Conservation (phyloP, 495 filamentous ascomycete genomes). For the Acidiella bohemica region DNA sequence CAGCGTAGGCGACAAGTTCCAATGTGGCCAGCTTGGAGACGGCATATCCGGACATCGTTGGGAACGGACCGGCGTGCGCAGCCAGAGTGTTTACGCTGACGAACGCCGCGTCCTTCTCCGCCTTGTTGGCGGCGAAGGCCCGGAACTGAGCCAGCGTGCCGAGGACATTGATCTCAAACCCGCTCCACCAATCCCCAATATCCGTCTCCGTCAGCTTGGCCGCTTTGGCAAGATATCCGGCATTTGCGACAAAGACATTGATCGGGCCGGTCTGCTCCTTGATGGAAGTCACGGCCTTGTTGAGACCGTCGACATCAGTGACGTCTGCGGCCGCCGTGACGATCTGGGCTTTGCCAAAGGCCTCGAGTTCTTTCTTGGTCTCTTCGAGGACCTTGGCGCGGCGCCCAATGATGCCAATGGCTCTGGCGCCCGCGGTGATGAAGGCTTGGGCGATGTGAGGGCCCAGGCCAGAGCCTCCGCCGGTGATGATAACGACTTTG, state of each 20-base stretch:
- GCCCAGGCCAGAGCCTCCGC: conserved; percentile 8
- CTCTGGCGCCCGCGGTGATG: conserved; percentile 8
- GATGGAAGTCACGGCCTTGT: background rate
- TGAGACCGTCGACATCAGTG: background rate
- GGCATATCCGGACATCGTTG: background rate
- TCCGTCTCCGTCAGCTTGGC: background rate
- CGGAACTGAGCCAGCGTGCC: conserved; percentile 3
- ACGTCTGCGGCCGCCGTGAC: conserved; percentile 4
- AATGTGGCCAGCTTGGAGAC: background rate
- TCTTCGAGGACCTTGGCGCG: conserved; percentile 5
- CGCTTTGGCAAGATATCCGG: background rate
- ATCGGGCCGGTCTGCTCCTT: background rate
- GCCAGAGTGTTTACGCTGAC: background rate
- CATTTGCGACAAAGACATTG: conserved; percentile 5
- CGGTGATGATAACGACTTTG: conserved; percentile 11
- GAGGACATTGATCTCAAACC: conserved; percentile 2
- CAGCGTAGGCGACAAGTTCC: background rate
- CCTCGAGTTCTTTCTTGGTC: conserved; percentile 6
- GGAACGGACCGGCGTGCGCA: background rate
- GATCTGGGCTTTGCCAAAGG: conserved; percentile 1
- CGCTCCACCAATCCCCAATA: conserved; percentile 2
- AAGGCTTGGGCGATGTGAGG: conserved; percentile 5
- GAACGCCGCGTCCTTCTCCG: background rate
- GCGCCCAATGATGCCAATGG: conserved; percentile 10
- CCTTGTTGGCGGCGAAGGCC: background rate